Evolutionary conservation across 495 filamentous ascomycete genomes (phyloP).

Genomic region (Xylaria grammica): DNA sequence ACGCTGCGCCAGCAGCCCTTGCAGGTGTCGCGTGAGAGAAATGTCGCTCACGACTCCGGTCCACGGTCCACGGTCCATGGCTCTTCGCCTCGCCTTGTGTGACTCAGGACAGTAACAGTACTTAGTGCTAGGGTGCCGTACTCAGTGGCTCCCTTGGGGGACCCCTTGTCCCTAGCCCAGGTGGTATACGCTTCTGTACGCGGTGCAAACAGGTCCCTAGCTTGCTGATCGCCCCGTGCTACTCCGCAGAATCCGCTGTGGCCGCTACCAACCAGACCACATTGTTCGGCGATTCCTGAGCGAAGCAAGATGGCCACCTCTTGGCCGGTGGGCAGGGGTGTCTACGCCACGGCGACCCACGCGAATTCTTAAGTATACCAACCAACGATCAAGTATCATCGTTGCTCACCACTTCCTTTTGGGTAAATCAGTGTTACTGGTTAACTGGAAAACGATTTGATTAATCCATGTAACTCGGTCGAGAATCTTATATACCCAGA

Average conservation of each 20-base stretch:
- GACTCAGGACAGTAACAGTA: conserved; percentile 11
- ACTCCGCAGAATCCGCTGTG: conserved; percentile 23
- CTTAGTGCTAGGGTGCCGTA: too few species aligned
- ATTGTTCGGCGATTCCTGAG: conserved; percentile 24
- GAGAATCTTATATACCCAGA: conserved; percentile 40
- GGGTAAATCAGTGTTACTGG: conserved; percentile 28
- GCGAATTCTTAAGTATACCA: conserved; percentile 27
- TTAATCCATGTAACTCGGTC: conserved; percentile 34
- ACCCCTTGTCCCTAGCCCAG: background rate
- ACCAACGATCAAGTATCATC: conserved; percentile 18
- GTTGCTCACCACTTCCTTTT: conserved; percentile 21
- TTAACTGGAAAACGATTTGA: conserved; percentile 23
- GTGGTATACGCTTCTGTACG: background rate
- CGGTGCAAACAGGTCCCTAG: conserved; percentile 10
- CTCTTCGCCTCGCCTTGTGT: conserved; percentile 15
- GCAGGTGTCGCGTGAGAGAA: conserved; percentile 6
- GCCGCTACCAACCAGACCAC: conserved; percentile 19
- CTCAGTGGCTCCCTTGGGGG: conserved; percentile 2
- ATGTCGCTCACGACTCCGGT: background rate
- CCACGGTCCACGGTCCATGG: too few species aligned
- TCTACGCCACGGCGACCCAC: conserved; percentile 32
- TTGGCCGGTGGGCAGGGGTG: conserved; percentile 22
- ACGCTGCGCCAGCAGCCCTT: background rate
- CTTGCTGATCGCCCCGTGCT: conserved; percentile 19
- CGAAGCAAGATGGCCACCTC: conserved; percentile 22